Evolutionary conservation across 345 rosid genomes (phyloP).

Genomic region (Passiflora organensis): DNA sequence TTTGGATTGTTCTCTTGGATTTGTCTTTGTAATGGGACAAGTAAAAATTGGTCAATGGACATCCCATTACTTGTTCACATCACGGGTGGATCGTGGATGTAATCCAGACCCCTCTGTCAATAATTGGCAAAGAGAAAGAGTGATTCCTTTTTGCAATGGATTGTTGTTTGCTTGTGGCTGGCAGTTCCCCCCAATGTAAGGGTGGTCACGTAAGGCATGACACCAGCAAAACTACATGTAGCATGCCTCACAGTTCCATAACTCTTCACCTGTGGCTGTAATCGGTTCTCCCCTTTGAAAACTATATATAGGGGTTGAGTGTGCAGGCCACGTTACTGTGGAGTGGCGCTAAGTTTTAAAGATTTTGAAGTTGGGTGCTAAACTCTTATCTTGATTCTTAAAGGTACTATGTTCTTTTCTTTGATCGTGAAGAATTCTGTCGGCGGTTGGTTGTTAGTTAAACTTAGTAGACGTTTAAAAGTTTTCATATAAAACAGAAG

Average conservation of each 20-base stretch:
- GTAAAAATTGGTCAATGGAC: too few species aligned
- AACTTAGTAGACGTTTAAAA: background rate
- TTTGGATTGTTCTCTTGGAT: too few species aligned
- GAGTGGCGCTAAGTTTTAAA: background rate
- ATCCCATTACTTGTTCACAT: too few species aligned
- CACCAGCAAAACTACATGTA: background rate
- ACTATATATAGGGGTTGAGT: background rate
- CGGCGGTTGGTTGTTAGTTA: background rate
- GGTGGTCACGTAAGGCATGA: constrained; percentile 7
- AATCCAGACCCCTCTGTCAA: too few species aligned
- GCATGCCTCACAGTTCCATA: too few species aligned
- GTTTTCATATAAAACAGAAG: too few species aligned
- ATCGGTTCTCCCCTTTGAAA: background rate
- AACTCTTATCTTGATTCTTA: background rate
- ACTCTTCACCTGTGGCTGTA: background rate
- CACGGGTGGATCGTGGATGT: too few species aligned
- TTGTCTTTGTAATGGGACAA: too few species aligned
- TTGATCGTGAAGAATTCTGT: background rate
- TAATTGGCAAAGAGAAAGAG: too few species aligned
- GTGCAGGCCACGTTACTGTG: constrained; percentile 3
- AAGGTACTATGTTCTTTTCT: background rate
- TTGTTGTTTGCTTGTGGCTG: background rate
- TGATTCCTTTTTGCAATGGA: too few species aligned
- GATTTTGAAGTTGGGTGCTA: background rate
- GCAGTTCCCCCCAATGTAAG: background rate